phyloP scores from a whole-genome alignment of 768 basidiomycete species.

The Infundibulicybe gibba region DNA sequence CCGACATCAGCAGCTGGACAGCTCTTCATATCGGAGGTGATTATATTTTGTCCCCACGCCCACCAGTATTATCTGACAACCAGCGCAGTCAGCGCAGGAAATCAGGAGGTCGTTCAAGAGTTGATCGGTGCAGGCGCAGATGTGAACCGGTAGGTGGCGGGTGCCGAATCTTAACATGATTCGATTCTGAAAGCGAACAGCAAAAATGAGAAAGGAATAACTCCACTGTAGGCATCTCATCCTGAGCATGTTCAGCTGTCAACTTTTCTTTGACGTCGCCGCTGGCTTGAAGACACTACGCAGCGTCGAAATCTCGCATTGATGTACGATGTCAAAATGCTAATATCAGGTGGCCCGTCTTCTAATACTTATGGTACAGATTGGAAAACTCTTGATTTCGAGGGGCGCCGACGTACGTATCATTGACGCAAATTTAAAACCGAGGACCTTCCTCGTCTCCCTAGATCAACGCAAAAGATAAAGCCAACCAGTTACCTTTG shows the following conservation, averaged over 20 bases:
- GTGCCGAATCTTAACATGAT: slow-evolving; percentile 12
- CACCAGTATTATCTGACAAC: slow-evolving; percentile 11
- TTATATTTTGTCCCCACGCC: slow-evolving; percentile 1
- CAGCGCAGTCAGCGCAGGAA: slow-evolving; percentile 72
- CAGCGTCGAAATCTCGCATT: slow-evolving; percentile 86
- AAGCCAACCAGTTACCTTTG: slow-evolving; percentile 90
- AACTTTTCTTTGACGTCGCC: slow-evolving; percentile 12
- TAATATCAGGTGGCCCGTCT: slow-evolving; percentile 14
- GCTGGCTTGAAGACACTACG: slow-evolving; percentile 68
- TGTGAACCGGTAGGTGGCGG: slow-evolving; percentile 48
- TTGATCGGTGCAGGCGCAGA: slow-evolving; percentile 82
- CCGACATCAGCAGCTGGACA: slow-evolving; percentile 72
- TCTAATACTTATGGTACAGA: slow-evolving; percentile 48
- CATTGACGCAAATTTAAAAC: slow-evolving; percentile 24
- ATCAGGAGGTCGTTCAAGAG: slow-evolving; percentile 70
- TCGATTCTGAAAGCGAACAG: slow-evolving; percentile 26
- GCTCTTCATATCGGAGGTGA: slow-evolving; percentile 76
- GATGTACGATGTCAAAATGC: slow-evolving; percentile 50
- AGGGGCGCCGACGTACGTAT: slow-evolving; percentile 87
- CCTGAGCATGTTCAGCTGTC: slow-evolving; percentile 6
- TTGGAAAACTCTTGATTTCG: slow-evolving; percentile 80
- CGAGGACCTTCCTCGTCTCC: slow-evolving; percentile 26
- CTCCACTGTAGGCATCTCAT: slow-evolving; percentile 63
- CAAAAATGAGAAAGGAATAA: slow-evolving; percentile 79
- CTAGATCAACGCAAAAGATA: slow-evolving; percentile 93